Percentiles rank a stretch among this genome's conserved stretches.
These are phyloP conservation scores for Yamadazyma blattariae DNA, from an alignment of 1,139 yeast genomes.

Conservation along the genomic window DNA sequence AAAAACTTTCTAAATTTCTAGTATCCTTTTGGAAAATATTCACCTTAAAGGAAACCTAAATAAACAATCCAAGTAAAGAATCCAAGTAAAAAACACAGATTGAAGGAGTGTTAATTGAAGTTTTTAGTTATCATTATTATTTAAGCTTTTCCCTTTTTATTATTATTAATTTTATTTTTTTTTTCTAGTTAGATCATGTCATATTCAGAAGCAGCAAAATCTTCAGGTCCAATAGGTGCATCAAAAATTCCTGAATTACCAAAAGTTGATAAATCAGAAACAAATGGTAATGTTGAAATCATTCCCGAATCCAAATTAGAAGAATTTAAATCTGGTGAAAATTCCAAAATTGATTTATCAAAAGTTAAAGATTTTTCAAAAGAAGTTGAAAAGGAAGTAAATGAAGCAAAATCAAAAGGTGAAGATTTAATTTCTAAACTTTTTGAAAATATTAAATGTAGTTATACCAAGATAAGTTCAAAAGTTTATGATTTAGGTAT, in stretches of 20 bases:
- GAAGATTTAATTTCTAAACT: slow-evolving; percentile 15
- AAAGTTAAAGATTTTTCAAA: slow-evolving; percentile 11
- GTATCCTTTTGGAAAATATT: too few species aligned
- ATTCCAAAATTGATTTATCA: slow-evolving; percentile 15
- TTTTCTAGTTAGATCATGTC: too few species aligned
- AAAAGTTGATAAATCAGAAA: slow-evolving; percentile 13
- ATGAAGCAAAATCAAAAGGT: slow-evolving; percentile 17
- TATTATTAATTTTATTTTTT: too few species aligned
- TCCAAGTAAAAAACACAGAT: too few species aligned
- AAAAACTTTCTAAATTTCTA: too few species aligned
- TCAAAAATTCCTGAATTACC: slow-evolving; percentile 16
- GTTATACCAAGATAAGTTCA: slow-evolving; percentile 5
- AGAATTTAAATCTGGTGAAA: slow-evolving; percentile 24
- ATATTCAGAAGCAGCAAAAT: slow-evolving; percentile 43
- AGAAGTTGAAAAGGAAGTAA: slow-evolving; percentile 18
- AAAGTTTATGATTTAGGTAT: slow-evolving; percentile 12
- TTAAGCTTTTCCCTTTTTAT: too few species aligned
- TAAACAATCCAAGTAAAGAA: too few species aligned
- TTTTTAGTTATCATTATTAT: too few species aligned
- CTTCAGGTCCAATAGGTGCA: slow-evolving; percentile 31
- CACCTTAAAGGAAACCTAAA: too few species aligned
- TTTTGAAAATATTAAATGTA: slow-evolving; percentile 7
- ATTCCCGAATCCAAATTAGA: slow-evolving; percentile 27
- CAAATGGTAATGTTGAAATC: slow-evolving; percentile 28
- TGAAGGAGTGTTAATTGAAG: too few species aligned